A percentile compares a stretch with the other conserved stretches of the same genome.
These are phyloP conservation scores for Lentinula sp. DNA, from an alignment of 768 basidiomycete species.

Conservation along the genomic window DNA sequence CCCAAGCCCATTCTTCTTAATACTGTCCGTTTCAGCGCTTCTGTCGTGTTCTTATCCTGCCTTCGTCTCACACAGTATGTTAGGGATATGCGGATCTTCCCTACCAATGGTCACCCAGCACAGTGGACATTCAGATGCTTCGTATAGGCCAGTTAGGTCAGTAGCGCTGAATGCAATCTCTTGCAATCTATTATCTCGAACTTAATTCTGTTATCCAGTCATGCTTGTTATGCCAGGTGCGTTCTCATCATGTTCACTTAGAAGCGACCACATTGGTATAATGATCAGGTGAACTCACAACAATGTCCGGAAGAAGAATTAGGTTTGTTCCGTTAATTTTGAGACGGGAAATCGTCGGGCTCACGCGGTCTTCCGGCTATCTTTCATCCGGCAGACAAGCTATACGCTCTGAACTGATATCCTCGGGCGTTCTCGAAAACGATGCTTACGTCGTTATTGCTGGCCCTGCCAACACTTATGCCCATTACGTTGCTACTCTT, in stretches of 20 bases:
- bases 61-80: slow-evolving; percentile 6
- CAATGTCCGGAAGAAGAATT: not conserved
- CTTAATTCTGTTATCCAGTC: slow-evolving; percentile 26
- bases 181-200: not conserved
- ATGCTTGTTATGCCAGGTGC: slow-evolving; percentile 66
- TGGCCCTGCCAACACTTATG: slow-evolving; percentile 80
- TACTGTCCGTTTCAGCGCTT: slow-evolving; percentile 35
- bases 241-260: slow-evolving; percentile 31
- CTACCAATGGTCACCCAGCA: slow-evolving; percentile 71
- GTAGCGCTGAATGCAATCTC: slow-evolving; percentile 8
- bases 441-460: slow-evolving; percentile 74
- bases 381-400: slow-evolving; percentile 48
- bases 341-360: slow-evolving; percentile 14
- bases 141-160: slow-evolving; percentile 65
- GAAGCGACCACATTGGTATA: slow-evolving; percentile 69
- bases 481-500: slow-evolving; percentile 64
- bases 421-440: slow-evolving; percentile 53
- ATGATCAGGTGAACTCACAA: slow-evolving; percentile 32
- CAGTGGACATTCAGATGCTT: slow-evolving; percentile 72
- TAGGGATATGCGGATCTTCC: slow-evolving; percentile 63
- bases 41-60: slow-evolving; percentile 9
- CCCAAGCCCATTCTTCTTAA: slow-evolving; percentile 80
- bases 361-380: slow-evolving; percentile 4
- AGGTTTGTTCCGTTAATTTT: slow-evolving; percentile 7
- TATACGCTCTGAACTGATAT: slow-evolving; percentile 57